A percentile compares a stretch with the other conserved stretches of the same genome.
Conservation (phyloP, 2,329 filamentous ascomycete genomes). For the Lasiodiplodia gonubiensis region DNA sequence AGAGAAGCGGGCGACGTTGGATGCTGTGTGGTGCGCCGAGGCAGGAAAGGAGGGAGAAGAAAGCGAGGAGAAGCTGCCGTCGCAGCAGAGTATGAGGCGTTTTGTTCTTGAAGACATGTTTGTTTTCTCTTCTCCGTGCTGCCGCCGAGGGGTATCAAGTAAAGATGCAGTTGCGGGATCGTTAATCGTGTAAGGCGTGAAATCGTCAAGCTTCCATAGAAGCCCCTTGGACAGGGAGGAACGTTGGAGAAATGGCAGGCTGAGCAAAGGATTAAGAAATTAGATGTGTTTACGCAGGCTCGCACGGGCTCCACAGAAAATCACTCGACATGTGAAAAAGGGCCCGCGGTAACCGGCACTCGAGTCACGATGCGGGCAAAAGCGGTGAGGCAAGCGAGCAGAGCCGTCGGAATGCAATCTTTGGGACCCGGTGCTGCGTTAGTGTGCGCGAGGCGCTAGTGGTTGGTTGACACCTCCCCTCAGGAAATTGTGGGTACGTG, state of each 20-base stretch:
- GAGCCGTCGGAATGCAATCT: constrained; percentile 5
- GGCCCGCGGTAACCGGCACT: constrained; percentile 8
- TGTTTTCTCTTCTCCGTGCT: neutral
- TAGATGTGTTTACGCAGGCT: constrained; percentile 10
- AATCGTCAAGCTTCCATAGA: neutral
- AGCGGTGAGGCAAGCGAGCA: constrained; percentile 18
- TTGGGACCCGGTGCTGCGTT: constrained; percentile 6
- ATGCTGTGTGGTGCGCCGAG: constrained; percentile 45
- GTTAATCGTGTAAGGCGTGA: neutral
- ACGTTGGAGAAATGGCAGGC: neutral
- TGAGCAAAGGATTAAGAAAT: neutral
- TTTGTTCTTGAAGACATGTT: constrained; percentile 30
- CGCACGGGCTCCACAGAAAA: constrained; percentile 18
- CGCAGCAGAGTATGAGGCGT: constrained; percentile 42
- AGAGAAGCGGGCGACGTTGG: constrained; percentile 57
- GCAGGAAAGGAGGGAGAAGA: neutral
- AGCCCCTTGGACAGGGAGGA: neutral
- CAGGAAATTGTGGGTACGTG: constrained; percentile 2
- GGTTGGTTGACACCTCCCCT: constrained; percentile 10
- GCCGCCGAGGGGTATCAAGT: neutral
- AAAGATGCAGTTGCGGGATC: neutral
- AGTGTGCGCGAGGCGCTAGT: neutral
- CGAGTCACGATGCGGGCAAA: constrained; percentile 10
- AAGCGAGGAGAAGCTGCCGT: constrained; percentile 39
- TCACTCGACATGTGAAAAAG: constrained; percentile 18